Percentiles rank a stretch among this genome's conserved stretches.
Conservation (phyloP, 2,329 filamentous ascomycete genomes). For the Sodiomyces alkalinus region DNA sequence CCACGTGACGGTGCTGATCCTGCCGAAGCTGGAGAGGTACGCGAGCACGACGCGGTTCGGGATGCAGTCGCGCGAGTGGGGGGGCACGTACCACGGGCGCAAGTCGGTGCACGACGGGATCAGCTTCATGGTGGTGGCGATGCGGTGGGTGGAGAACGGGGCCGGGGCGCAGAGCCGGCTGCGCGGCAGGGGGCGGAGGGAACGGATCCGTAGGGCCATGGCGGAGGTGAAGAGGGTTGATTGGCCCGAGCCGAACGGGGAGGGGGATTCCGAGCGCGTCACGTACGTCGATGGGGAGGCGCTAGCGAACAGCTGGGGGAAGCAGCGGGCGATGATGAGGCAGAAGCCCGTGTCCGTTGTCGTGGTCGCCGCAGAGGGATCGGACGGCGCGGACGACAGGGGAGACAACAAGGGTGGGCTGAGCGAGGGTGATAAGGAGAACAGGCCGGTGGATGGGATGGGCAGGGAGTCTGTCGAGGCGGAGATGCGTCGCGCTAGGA, state of each 20-base stretch:
- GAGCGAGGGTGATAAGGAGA: slow-evolving; percentile 32
- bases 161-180: slow-evolving; percentile 42
- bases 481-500: background rate
- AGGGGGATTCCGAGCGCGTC: slow-evolving; percentile 3
- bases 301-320: too few relatives aligned
- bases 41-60: slow-evolving; percentile 61
- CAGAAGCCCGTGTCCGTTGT: too few relatives aligned
- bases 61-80: slow-evolving; percentile 69
- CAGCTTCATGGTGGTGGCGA: slow-evolving; percentile 69
- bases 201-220: slow-evolving; percentile 42
- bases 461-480: background rate
- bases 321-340: too few relatives aligned
- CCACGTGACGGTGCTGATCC: slow-evolving; percentile 72
- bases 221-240: slow-evolving; percentile 27
- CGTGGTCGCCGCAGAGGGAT: slow-evolving; percentile 1
- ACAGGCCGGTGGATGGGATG: slow-evolving; percentile 16
- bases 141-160: slow-evolving; percentile 75
- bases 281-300: too few relatives aligned
- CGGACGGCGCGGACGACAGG: slow-evolving; percentile 9
- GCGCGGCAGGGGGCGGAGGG: slow-evolving; percentile 37
- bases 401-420: slow-evolving; percentile 13
- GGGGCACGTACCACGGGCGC: slow-evolving; percentile 30
- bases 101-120: slow-evolving; percentile 59
- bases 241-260: slow-evolving; percentile 6
- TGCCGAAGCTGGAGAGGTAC: slow-evolving; percentile 69